Percentiles rank a stretch among this genome's conserved stretches.
phyloP scores from a whole-genome alignment of 2,329 filamentous ascomycete species.

The Colletotrichum sp. region DNA sequence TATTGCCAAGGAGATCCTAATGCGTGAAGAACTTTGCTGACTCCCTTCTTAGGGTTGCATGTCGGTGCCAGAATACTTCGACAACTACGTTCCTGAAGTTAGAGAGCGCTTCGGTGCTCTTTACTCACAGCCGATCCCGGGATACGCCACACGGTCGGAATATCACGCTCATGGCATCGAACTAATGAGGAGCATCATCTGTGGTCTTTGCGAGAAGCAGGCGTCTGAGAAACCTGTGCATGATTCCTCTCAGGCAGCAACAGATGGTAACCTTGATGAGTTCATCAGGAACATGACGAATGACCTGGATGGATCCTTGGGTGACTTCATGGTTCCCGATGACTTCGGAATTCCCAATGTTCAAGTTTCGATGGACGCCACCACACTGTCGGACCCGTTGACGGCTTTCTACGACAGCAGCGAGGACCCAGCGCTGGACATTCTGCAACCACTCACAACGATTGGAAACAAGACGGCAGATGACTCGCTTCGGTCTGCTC shows the following conservation, averaged over 20 bases:
- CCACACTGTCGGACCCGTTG: not conserved
- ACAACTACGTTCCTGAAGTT: constrained; percentile 45
- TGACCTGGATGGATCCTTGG: not conserved
- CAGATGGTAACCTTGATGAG: constrained; percentile 10
- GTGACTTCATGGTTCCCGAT: not conserved
- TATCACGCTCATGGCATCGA: constrained; percentile 49
- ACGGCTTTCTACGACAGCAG: not conserved
- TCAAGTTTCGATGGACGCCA: not conserved
- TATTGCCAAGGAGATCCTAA: constrained; percentile 1
- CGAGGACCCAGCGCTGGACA: not conserved
- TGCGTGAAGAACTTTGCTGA: constrained; percentile 17
- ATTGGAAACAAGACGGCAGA: not conserved
- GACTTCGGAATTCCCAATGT: not conserved
- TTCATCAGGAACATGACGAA: constrained; percentile 18
- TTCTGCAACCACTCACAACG: not conserved
- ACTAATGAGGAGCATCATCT: constrained; percentile 45
- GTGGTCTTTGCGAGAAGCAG: constrained; percentile 23
- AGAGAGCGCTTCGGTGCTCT: constrained; percentile 47
- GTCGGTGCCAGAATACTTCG: constrained; percentile 39
- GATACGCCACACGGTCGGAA: constrained; percentile 34
- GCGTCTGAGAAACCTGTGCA: not conserved
- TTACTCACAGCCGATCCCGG: constrained; percentile 32
- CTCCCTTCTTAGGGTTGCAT: constrained; percentile 39
- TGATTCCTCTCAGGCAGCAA: not conserved
- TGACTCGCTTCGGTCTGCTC: not conserved